Evolutionary conservation across 345 rosid genomes (phyloP), one percentile per base, ranked within the genome.

Genomic region (Hibiscus syriacus): DNA sequence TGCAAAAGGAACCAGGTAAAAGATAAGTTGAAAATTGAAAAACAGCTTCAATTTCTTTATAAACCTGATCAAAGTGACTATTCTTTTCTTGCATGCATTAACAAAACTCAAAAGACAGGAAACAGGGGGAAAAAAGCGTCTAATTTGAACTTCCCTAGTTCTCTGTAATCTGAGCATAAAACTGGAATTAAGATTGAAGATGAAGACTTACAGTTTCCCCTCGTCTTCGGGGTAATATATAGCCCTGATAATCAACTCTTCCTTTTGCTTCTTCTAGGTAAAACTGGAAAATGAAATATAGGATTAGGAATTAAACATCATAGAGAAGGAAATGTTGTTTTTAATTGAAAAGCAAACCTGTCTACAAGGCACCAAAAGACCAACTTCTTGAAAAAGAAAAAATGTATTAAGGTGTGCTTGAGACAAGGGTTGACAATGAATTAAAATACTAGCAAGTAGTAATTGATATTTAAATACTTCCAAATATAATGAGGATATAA

Each of bases 231-330:
- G 97, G 98, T 38, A 84, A 88, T 69, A 93, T 88, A 66, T 88
- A 90, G 22, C 98, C 98, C 78, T 93, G 97, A 41, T 93, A 90
- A 68, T 93, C 87, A 25, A 93, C 86, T 0, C 56, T 84, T n/a
- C n/a, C n/a, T n/a, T 93, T 93, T 22, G 92, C 94, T 84, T 93
- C 98, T 75, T 93, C 97, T 13, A 88, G 74, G 74, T 85, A 90
- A 76, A 90, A 90, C 98, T 90, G 78, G 43, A 56, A 55, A 49
- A 9, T 50, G 19, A 19, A 69, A 57, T 22, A 11, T 17, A 6
- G n/a, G 25, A 29, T 45, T 26, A 55, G 55, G 9, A 27, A 25
- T n/a, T 68, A 55, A 23, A 68, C 56, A 30, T 34, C 43, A 48
- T 10, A n/a, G 25, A 65, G 43, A 19, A 17, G 9, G 23, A 64